A percentile compares a stretch with the other conserved stretches of the same genome.
These are phyloP conservation scores for Ogataea polymorpha DNA, from an alignment of 805 yeast genomes.

Conservation along the genomic window DNA sequence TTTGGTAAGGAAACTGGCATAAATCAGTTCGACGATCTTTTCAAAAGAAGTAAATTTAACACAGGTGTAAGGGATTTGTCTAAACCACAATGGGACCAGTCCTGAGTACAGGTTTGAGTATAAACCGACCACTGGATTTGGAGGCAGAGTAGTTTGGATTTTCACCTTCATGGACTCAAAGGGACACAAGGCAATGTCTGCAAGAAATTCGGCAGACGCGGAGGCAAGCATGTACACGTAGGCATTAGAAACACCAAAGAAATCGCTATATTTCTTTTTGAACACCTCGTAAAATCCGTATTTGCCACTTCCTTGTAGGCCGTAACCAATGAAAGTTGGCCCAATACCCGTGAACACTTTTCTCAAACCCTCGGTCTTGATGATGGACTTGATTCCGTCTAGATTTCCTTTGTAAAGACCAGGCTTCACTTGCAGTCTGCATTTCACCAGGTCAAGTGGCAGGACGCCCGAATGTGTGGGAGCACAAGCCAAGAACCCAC, in stretches of 20 bases:
- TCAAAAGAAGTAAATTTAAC: conserved; percentile 95
- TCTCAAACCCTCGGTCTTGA: conserved; percentile 67
- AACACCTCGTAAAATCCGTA: conserved; percentile 93
- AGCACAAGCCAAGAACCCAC: conserved; percentile 88
- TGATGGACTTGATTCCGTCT: conserved; percentile 77
- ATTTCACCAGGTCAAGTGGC: conserved; percentile 90
- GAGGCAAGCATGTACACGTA: conserved; percentile 77
- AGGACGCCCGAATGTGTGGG: conserved; percentile 94
- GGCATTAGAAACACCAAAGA: conserved; percentile 70
- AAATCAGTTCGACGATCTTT: conserved; percentile 79
- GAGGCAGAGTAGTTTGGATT: conserved; percentile 91
- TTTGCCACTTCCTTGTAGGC: conserved; percentile 96
- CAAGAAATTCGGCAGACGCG: conserved; percentile 91
- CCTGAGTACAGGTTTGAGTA: conserved; percentile 78
- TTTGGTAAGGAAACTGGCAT: conserved; percentile 60
- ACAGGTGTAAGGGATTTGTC: conserved; percentile 99
- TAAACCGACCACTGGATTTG: conserved; percentile 61
- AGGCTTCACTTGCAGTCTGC: conserved; percentile 86
- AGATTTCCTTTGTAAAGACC: conserved; percentile 68
- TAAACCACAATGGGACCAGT: conserved; percentile 86
- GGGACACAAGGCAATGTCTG: conserved; percentile 89
- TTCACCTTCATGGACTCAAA: conserved; percentile 93
- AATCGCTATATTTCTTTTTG: conserved; percentile 71
- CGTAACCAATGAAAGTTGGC: conserved; percentile 90
- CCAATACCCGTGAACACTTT: conserved; percentile 86